Conservation (phyloP, 202 grass and related monocot genomes). For the Digitaria exilis region DNA sequence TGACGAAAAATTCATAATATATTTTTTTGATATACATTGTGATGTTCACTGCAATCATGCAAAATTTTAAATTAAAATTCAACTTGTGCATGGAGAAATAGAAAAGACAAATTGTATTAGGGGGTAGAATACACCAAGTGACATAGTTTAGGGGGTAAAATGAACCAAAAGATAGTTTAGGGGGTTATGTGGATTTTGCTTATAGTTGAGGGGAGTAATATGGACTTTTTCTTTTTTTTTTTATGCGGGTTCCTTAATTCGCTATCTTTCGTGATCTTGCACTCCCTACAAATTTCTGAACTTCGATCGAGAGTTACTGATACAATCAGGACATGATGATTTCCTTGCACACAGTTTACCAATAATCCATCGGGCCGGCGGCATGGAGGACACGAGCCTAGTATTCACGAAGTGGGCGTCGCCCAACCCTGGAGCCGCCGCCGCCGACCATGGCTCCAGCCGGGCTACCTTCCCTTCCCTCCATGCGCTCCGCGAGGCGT, state of each 20-base stretch:
- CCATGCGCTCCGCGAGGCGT: conserved; percentile 31
- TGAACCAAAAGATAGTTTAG: too few species aligned
- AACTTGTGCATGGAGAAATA: too few species aligned
- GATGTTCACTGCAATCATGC: too few species aligned
- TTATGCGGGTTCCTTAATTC: background rate
- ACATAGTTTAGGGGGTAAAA: too few species aligned
- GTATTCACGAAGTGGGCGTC: conserved; percentile 44
- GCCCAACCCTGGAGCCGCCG: background rate
- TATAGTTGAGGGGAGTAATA: too few species aligned
- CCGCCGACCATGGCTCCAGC: background rate
- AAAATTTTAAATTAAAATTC: too few species aligned
- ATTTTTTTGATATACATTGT: too few species aligned
- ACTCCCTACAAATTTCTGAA: background rate
- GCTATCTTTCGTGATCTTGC: background rate
- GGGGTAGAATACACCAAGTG: too few species aligned
- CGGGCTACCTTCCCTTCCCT: conserved; percentile 40
- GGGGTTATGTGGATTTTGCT: too few species aligned
- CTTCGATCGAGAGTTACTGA: background rate
- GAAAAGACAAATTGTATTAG: too few species aligned
- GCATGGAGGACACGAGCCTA: conserved; percentile 39
- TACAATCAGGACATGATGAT: background rate
- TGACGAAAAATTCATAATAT: too few species aligned
- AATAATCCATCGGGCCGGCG: background rate
- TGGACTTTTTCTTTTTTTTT: too few species aligned
- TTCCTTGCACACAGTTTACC: background rate